A percentile compares a stretch with the other conserved stretches of the same genome.
Evolutionary conservation across 805 yeast genomes (phyloP).

Genomic region (Candida maltosa): DNA sequence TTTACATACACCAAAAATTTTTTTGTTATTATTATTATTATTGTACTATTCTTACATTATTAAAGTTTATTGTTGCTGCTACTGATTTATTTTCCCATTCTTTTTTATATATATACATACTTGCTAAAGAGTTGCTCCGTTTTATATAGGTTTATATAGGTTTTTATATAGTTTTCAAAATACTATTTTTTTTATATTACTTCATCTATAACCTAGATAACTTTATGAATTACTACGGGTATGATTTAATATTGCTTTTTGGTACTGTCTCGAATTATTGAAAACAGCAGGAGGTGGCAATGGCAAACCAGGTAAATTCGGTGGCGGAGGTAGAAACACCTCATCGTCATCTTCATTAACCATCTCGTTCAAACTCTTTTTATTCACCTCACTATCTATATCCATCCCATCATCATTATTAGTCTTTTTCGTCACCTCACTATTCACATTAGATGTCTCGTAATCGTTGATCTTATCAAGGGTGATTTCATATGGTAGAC

Average conservation of each 20-base stretch:
- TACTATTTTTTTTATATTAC: no score
- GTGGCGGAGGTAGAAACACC: constrained; percentile 32
- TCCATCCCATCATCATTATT: constrained; percentile 1
- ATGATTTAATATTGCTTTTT: constrained; percentile 15
- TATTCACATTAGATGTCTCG: constrained; percentile 23
- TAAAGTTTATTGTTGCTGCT: neutral
- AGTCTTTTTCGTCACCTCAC: constrained; percentile 1
- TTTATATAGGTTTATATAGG: no score
- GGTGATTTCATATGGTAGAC: constrained; percentile 33
- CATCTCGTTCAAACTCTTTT: constrained; percentile 4
- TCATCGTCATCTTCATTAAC: constrained; percentile 9
- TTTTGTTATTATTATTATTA: neutral
- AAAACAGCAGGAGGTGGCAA: constrained; percentile 32
- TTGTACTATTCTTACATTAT: neutral
- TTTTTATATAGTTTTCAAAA: no score
- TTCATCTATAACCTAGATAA: no score
- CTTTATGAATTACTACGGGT: no score
- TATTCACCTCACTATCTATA: constrained; percentile 4
- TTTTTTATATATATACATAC: neutral
- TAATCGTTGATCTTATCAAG: constrained; percentile 29
- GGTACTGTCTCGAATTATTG: constrained; percentile 20
- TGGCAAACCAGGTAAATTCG: constrained; percentile 23
- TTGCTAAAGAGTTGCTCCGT: no score
- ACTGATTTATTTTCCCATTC: neutral
- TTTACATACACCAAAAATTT: no score